Percentiles rank a stretch among this genome's conserved stretches.
Conservation (phyloP, 2,329 filamentous ascomycete genomes). For the Pleoardoris graminearum region DNA sequence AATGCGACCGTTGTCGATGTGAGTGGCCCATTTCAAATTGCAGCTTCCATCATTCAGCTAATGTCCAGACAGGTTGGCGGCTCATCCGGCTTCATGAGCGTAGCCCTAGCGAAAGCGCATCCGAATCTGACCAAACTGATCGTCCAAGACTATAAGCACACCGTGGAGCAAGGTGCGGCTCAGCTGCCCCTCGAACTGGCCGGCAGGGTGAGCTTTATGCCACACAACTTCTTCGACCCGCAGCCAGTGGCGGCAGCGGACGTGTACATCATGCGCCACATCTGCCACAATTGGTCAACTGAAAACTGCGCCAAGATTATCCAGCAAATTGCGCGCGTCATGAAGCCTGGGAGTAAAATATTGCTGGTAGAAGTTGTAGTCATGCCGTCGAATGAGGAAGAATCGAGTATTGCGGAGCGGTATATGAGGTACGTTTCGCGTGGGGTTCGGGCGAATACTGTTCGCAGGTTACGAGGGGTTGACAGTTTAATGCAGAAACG, state of each 20-base stretch:
- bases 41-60: background rate
- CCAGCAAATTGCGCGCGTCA: background rate
- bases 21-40: background rate
- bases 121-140: background rate
- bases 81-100: conserved; percentile 6
- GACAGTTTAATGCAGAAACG: too few relatives aligned
- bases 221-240: background rate
- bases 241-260: background rate
- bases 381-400: background rate
- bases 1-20: conserved; percentile 2
- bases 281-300: background rate
- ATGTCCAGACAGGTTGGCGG: background rate
- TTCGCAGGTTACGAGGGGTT: too few relatives aligned
- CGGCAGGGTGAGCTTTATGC: background rate
- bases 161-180: conserved; percentile 13
- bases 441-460: too few relatives aligned
- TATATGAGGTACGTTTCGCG: conserved; percentile 1
- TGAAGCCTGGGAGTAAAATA: conserved; percentile 6
- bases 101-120: background rate
- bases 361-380: conserved; percentile 13
- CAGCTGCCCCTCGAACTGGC: background rate
- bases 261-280: background rate
- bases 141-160: conserved; percentile 6
- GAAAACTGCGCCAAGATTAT: background rate
- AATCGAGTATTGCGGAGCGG: conserved; percentile 2